These are phyloP conservation scores for Plasmodium adleri DNA, from an alignment of 169 alveolate genomes.

Conservation along the genomic window DNA sequence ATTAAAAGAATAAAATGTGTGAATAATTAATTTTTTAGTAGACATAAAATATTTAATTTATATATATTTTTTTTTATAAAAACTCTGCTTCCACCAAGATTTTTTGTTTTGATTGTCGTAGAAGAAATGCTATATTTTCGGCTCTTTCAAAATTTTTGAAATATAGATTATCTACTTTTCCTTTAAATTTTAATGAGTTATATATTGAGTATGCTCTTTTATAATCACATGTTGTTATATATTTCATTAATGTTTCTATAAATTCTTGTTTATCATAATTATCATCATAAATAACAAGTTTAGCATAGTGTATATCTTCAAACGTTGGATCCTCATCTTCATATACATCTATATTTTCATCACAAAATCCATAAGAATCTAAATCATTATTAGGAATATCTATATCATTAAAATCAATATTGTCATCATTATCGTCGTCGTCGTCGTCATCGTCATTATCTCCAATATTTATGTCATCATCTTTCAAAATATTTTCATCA, in stretches of 20 bases:
- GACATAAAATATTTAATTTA: neutral
- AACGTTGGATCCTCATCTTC: slow-evolving; percentile 16
- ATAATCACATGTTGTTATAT: slow-evolving; percentile 47
- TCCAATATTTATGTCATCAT: neutral
- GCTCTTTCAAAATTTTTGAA: slow-evolving; percentile 69
- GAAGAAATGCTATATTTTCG: slow-evolving; percentile 64
- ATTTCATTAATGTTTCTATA: slow-evolving; percentile 42
- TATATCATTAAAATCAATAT: slow-evolving; percentile 5
- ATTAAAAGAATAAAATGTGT: neutral
- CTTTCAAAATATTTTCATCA: slow-evolving; percentile 1
- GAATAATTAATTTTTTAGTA: neutral
- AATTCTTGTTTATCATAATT: slow-evolving; percentile 60
- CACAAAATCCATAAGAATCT: slow-evolving; percentile 34
- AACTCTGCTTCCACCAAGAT: slow-evolving; percentile 65
- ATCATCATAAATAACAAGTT: slow-evolving; percentile 73
- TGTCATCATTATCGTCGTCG: slow-evolving; percentile 5
- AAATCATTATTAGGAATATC: slow-evolving; percentile 19
- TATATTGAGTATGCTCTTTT: slow-evolving; percentile 44
- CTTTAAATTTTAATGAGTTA: slow-evolving; percentile 49
- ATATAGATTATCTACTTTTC: slow-evolving; percentile 60
- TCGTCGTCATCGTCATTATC: neutral
- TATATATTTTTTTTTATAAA: slow-evolving; percentile 2
- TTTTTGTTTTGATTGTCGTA: slow-evolving; percentile 58
- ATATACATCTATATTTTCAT: slow-evolving; percentile 39
- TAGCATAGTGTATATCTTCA: slow-evolving; percentile 26